Evolutionary conservation across 1,284 basidiomycete genomes (phyloP), one percentile per base, ranked within the genome.

Genomic region (Wallemia ichthyophaga): DNA sequence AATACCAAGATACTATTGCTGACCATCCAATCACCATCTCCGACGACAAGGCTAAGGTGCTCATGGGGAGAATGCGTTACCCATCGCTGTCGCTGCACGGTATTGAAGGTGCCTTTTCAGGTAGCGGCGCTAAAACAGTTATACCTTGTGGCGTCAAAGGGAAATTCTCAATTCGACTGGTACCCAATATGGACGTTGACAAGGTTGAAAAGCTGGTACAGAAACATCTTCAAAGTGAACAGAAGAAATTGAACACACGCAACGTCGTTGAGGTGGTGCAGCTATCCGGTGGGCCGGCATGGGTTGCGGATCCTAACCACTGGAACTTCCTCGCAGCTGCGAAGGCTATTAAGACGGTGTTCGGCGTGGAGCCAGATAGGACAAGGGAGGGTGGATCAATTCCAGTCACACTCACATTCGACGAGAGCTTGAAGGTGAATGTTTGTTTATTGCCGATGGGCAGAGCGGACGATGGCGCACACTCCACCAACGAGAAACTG

Each of bases 351-450:
- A 64, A 88, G 78, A 74, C 75, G 7, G 74, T 94, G 15, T 94
- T 89, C 71, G 78, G 80, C 58, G 77, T 80, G 68, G 78, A 79
- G 27, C 89, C 89, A 1, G 86, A 94, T 68, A 76, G 87, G 66
- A 92, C 85, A 1, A 78, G 88, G 58, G 92, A 98, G 71, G 92
- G 94, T 61, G 89, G 92, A 1, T 92, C 86, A 1, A 95, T 96
- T 64, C 91, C 91, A 0, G 87, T 96, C 57, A 94, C 91, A 3
- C 76, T 98, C 61, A 94, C 89, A 2, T 95, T 98, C 70, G 86
- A 89, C 21, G 87, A 96, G 68, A 78, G 79, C 57, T 73, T 95
- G 58, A 78, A 78, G 25, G 68, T 72, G 65, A 73, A 75, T 65
- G 70, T 70, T 25, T 65, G 72, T 59, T 66, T 95, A 25, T 73